Evolutionary conservation across 805 yeast genomes (phyloP).

Genomic region (Groenewaldozyma tartarivorans): DNA sequence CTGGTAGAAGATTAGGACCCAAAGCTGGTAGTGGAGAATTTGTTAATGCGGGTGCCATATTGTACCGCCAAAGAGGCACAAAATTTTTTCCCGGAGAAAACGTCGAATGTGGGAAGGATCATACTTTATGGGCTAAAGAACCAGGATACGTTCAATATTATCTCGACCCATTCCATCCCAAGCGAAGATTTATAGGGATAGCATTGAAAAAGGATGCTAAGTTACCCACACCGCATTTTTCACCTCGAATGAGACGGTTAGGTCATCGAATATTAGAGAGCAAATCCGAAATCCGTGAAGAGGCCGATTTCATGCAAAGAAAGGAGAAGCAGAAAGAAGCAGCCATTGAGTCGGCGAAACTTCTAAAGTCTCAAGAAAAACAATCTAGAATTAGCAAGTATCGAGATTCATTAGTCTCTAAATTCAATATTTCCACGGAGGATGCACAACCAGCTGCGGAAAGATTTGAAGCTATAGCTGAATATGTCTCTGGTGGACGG

Average conservation of each 20-base stretch:
- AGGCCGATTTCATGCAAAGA: slow-evolving; percentile 54
- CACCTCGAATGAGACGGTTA: slow-evolving; percentile 78
- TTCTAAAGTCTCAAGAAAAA: slow-evolving; percentile 36
- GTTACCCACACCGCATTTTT: slow-evolving; percentile 85
- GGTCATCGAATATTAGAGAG: slow-evolving; percentile 54
- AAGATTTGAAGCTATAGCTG: slow-evolving; percentile 47
- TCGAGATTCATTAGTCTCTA: slow-evolving; percentile 23
- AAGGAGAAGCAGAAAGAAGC: slow-evolving; percentile 55
- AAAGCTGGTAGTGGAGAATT: slow-evolving; percentile 72
- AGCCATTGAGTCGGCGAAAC: slow-evolving; percentile 33
- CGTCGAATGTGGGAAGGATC: slow-evolving; percentile 77
- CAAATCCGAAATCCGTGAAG: slow-evolving; percentile 42
- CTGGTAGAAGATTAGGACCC: slow-evolving; percentile 89
- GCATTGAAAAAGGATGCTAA: slow-evolving; percentile 54
- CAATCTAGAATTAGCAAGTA: slow-evolving; percentile 25
- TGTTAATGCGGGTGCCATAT: slow-evolving; percentile 76
- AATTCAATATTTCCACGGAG: slow-evolving; percentile 24
- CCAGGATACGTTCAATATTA: slow-evolving; percentile 92
- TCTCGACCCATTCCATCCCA: slow-evolving; percentile 92
- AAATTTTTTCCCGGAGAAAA: slow-evolving; percentile 92
- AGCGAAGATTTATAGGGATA: slow-evolving; percentile 81
- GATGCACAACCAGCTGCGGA: slow-evolving; percentile 30
- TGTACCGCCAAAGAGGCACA: slow-evolving; percentile 93
- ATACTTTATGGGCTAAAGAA: slow-evolving; percentile 81
- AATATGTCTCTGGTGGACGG: slow-evolving; percentile 52